Conservation (phyloP, 192 early-diverging fungal genomes). For the Phlyctochytrium planicorne region DNA sequence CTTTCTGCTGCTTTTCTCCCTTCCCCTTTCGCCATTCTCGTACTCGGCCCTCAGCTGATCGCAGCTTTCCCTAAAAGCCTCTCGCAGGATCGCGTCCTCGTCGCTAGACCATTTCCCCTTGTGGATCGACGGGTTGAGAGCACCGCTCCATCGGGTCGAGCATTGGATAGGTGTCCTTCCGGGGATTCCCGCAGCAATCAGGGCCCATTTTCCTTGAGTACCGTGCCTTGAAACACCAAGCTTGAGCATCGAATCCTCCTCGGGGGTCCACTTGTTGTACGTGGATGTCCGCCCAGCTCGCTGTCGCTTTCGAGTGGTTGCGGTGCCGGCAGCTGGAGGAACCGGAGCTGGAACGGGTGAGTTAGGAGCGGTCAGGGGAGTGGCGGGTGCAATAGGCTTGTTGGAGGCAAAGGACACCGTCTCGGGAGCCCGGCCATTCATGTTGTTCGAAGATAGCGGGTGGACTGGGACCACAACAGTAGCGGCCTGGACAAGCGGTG, state of each 20-base stretch:
- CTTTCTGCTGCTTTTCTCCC: no score
- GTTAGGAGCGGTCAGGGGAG: not conserved
- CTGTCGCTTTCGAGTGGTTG: not conserved
- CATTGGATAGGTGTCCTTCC: constrained; percentile 37
- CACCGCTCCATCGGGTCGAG: constrained; percentile 29
- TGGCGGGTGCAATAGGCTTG: not conserved
- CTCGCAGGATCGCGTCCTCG: constrained; percentile 33
- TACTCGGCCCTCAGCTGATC: not conserved
- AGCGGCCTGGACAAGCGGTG: not conserved
- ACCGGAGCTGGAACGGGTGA: not conserved
- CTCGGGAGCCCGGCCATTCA: not conserved
- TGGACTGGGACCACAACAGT: not conserved
- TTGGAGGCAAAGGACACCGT: not conserved
- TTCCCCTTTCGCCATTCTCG: not conserved
- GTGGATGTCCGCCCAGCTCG: not conserved
- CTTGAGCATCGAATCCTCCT: constrained; percentile 73
- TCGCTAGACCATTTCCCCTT: constrained; percentile 39
- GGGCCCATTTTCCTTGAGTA: constrained; percentile 30
- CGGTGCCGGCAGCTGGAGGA: not conserved
- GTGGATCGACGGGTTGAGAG: constrained; percentile 29
- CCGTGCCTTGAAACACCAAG: constrained; percentile 65
- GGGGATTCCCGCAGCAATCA: constrained; percentile 25
- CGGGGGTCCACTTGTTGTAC: constrained; percentile 65
- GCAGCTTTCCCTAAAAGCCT: constrained; percentile 21
- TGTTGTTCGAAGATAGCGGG: not conserved